Evolutionary conservation across 106 monocot genomes (phyloP), one percentile per base, ranked within the genome.

Genomic region (Allium fistulosum): DNA sequence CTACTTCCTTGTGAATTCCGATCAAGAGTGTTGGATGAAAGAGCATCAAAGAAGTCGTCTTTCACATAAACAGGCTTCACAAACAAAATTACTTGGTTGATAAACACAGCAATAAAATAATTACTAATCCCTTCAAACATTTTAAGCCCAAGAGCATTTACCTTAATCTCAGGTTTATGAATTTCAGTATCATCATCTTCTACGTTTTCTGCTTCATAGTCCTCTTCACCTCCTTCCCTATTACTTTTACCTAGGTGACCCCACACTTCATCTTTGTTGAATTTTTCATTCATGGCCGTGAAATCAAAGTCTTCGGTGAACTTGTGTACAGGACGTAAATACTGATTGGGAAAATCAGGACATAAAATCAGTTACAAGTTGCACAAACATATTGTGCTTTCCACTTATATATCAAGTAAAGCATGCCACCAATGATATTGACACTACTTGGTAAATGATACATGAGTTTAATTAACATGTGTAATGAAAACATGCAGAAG

Each of bases 41-140:
- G 84, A 16, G 89, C 79, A 72, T 97, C 97, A 53, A 97, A 97
- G 78, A 97, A 97, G 58, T 92, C 86, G 58, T 92, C 92, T 66
- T 92, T 97, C 28, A 89, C 80, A 78, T 92, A 97, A 16, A 85
- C 77, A 79, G 89, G 82, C 91, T 91, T 60, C 13, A 61, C 37
- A 37, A 37, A 37, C 37, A 37, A 37, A 37, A 37, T 37, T 37
- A 37, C 37, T 37, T 37, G 2, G 37, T 37, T 37, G 37, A 37
- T 37, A 37, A 4, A 37, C 2, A 37, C 37, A 37, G 37, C 37
- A 37, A 37, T 37, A 37, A 37, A 37, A 37, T 37, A 4, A 37
- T 37, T 37, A 37, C 37, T 37, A 37, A 37, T 37, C 37, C 37
- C 37, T 37, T 37, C 37, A 37, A 37, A 64, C 22, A 48, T 48